Base-by-base conservation (phyloP, 331 rosid species). In the Acacia pycnantha region DNA sequence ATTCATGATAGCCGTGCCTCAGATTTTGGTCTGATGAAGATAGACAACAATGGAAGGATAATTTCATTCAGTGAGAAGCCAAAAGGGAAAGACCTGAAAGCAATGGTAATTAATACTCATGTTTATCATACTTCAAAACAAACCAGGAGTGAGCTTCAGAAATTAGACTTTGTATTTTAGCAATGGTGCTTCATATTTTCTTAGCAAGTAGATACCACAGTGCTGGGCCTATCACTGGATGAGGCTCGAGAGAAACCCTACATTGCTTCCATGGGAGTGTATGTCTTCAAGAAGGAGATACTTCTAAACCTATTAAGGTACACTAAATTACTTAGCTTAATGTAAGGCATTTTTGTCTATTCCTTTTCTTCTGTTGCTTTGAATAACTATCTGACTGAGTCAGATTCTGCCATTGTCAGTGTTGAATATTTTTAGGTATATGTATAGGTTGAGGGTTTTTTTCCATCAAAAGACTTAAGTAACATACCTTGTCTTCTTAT, bases 221-320 rank as follows among this genome's bases (percentile, higher is more conserved):
- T 85, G 50, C 86, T 95, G 80, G 99, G 98, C 65, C 97, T 95
- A 81, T 82, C 97, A 0, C 84, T 64, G 86, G 96, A 95, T 35
- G 98, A 93, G 77, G 97, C 97, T 69, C 65, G 77, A 54, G 90
- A 88, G 92, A 95, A 95, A 70, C 97, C 97, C 40, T 95, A 93
- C 86, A 95, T 95, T 88, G 99, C 98, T 80, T 95, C 99, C 80
- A 95, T 95, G 99, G 98, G 99, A 84, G 98, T 95, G 76, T 93
- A 95, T 76, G 92, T 93, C 79, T 95, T 95, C 93, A 93, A 90
- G 93, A 95, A 95, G 89, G 97, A 95, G 88, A 95, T 95, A 78
- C 98, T 95, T 85, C 90, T 95, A 74, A 95, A 95, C 81, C 84
- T 95, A 79, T 85, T 93, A 75, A 93, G 99, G 98, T 95, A 88